phyloP scores from a whole-genome alignment of 2,329 filamentous ascomycete genomes.

The Fusarium algeriense region DNA sequence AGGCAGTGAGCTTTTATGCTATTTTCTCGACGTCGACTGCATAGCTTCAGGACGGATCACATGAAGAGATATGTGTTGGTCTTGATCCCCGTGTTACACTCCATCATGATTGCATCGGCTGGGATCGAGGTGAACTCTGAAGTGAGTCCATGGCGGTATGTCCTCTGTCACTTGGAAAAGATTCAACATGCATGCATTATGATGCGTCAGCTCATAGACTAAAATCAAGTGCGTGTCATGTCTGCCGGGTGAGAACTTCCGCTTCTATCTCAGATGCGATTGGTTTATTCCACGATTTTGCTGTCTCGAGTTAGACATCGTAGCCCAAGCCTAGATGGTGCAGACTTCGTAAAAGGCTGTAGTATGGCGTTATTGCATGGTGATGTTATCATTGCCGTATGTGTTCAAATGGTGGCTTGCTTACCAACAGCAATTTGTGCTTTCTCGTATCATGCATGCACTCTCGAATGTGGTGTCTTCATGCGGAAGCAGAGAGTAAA shows the following conservation, averaged over 20 bases:
- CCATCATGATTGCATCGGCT: background rate
- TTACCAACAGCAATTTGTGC: background rate
- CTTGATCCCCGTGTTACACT: background rate
- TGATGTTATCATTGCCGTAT: background rate
- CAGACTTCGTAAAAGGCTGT: background rate
- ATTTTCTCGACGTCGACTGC: background rate
- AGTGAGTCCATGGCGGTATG: background rate
- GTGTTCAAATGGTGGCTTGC: background rate
- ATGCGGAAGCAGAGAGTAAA: background rate
- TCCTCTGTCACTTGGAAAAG: too few relatives aligned
- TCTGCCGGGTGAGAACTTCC: background rate
- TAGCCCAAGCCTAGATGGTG: background rate
- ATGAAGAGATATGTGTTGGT: too few relatives aligned
- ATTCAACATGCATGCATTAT: background rate
- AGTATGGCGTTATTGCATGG: background rate
- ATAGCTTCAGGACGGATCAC: too few relatives aligned
- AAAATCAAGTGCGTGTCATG: background rate
- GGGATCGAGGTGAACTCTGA: background rate
- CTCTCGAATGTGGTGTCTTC: background rate
- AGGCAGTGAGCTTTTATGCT: background rate
- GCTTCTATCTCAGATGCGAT: background rate
- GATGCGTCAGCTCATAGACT: background rate
- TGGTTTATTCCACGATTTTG: background rate
- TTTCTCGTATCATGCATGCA: background rate
- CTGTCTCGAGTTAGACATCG: background rate